Evolutionary conservation across 1,139 yeast species (phyloP), one percentile per base, ranked within the genome.

Genomic region (Arxiozyma bovina): DNA sequence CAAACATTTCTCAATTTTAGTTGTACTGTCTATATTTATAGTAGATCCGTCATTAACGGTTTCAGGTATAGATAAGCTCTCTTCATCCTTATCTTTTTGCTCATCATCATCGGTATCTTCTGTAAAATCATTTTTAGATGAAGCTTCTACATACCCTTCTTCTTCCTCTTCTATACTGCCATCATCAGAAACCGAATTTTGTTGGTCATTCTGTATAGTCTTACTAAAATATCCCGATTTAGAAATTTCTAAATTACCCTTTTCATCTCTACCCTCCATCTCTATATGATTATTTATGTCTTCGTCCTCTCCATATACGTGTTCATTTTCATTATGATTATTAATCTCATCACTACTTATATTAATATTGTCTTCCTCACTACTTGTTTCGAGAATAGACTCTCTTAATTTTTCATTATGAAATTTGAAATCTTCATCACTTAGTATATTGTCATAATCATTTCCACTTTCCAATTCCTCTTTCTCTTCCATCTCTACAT

Each of bases 171-270:
- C 57, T 1, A 38, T 51, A 41, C 50, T 34, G n/a, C 6, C 40
- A 34, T 15, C 6, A 34, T 34, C 6, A 34, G 40, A 34, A 12
- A 15, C n/a, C 11, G 40, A 15, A 34, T 34, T 8, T 12, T 34
- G n/a, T 15, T 9, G 40, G 4, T 34, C 40, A 34, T 15, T 34
- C 40, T n/a, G n/a, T 18, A 63, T 53, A 58, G 63, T 60, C 23
- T 59, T 57, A 27, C 58, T 56, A 52, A 63, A 64, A 53, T 65
- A 65, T 1, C 68, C 68, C 6, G 65, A 58, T 48, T 60, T 57
- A 8, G 64, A 56, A 8, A 57, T 61, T 43, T 55, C 56, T 22
- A 58, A 38, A 41, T 54, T 54, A 23, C 55, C 58, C 25, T 22
- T 34, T 30, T 50, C 48, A 27, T 48, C 50, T 25, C 46, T 47